Evolutionary conservation across 2,329 filamentous ascomycete species (phyloP), one percentile per base, ranked within the genome.

Genomic region (Xylaria sp.): DNA sequence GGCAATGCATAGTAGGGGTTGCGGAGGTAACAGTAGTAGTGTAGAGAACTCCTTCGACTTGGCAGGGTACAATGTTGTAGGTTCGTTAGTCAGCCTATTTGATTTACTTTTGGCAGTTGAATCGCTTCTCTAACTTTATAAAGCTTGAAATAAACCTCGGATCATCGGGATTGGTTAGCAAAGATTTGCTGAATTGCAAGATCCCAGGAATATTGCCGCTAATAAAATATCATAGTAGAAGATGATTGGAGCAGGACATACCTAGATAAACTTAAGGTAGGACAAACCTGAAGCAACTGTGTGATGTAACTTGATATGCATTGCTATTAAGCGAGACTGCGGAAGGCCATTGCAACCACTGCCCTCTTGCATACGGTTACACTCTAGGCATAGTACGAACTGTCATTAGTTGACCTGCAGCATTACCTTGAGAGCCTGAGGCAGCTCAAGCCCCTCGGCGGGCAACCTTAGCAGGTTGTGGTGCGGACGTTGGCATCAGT

Each of bases 11-110:
- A 26, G 56, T 23, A 60, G 59, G 54, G 54, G 40, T 28, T 59
- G 48, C 40, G 53, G 56, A 63, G 59, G 54, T 51, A 63, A 56
- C 53, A 38, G 53, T 38, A 38, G 31, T 33, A 56, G 33, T 38
- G 51, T 49, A 44, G 20, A 46, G 48, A 28, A 63, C 57, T 69
- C 65, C 65, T 62, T 63, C 53, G 58, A 40, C 65, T 59, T 54
- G 40, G 61, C 63, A 48, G 26, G 46, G 31, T 54, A 49, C 6
- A 69, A 53, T 10, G 15, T 23, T 42, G 28, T 28, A 51, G 33
- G 23, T 58, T 6, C 15, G 59, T 63, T 66, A 63, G 63, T 60
- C 67, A 69, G 56, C 59, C 63, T 58, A 58, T 66, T 36, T 57
- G 31, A 23, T 23, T n/a, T 17, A 48, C 11, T 3, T 20, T 13